These are phyloP conservation scores for Aspergillus tanneri DNA, from an alignment of 2,329 filamentous ascomycete genomes.

Conservation along the genomic window DNA sequence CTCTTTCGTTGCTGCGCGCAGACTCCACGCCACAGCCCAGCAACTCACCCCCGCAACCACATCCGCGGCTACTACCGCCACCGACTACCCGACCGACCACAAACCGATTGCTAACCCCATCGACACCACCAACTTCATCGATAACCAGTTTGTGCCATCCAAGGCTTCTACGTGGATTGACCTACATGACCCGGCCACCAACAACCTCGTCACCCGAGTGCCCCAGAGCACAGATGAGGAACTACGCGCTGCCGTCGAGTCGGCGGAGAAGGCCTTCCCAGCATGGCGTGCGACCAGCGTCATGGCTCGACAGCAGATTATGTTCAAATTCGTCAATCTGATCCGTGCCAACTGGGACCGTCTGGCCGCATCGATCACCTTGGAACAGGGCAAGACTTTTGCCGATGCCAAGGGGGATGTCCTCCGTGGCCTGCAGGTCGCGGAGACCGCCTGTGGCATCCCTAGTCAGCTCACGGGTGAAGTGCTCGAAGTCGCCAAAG, in stretches of 20 bases:
- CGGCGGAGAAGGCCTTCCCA: slow-evolving; percentile 63
- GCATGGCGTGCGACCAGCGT: slow-evolving; percentile 61
- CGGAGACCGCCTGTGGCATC: slow-evolving; percentile 66
- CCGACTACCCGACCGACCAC: slow-evolving; percentile 58
- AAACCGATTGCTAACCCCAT: slow-evolving; percentile 54
- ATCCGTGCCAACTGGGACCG: slow-evolving; percentile 66
- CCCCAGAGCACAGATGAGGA: slow-evolving; percentile 66
- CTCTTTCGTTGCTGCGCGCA: slow-evolving; percentile 28
- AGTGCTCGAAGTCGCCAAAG: slow-evolving; percentile 67
- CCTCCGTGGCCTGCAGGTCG: slow-evolving; percentile 64
- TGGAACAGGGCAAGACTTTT: slow-evolving; percentile 69
- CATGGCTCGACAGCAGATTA: slow-evolving; percentile 61
- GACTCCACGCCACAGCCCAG: slow-evolving; percentile 55
- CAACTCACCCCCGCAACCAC: slow-evolving; percentile 53
- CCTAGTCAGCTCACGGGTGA: slow-evolving; percentile 65
- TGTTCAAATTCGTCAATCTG: slow-evolving; percentile 65
- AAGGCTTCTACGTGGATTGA: slow-evolving; percentile 63
- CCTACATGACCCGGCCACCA: slow-evolving; percentile 64
- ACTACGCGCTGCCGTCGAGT: slow-evolving; percentile 60
- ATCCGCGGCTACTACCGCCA: slow-evolving; percentile 50
- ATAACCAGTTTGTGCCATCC: slow-evolving; percentile 62
- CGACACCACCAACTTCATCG: slow-evolving; percentile 63
- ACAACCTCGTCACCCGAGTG: slow-evolving; percentile 65
- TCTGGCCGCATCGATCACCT: slow-evolving; percentile 63
- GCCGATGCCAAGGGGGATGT: slow-evolving; percentile 67